phyloP scores from a whole-genome alignment of 345 rosid species.

The Eucalyptus curtisii region DNA sequence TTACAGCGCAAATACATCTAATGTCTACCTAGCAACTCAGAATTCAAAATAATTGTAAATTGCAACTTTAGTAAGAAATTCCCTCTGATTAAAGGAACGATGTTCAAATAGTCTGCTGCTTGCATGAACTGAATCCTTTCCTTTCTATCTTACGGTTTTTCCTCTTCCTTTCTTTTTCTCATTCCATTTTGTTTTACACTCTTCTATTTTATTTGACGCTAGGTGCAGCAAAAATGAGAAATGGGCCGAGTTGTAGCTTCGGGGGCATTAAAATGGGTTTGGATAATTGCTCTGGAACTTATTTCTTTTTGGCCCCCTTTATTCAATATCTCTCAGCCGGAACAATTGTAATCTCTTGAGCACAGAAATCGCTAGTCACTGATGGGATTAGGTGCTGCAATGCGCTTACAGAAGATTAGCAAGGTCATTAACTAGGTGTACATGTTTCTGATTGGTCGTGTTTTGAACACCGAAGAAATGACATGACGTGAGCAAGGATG shows the following conservation, averaged over 20 bases:
- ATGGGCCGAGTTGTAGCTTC: background rate
- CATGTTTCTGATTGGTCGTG: background rate
- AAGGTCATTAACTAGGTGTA: background rate
- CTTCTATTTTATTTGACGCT: no score
- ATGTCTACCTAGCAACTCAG: background rate
- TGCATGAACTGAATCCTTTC: background rate
- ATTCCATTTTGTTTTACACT: background rate
- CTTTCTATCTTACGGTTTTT: background rate
- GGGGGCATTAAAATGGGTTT: background rate
- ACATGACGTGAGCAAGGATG: background rate
- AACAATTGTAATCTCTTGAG: background rate
- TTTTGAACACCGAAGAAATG: background rate
- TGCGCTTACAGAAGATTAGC: background rate
- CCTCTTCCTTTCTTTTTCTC: background rate
- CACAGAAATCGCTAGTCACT: background rate
- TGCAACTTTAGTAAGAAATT: background rate
- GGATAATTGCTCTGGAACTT: background rate
- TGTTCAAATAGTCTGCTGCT: background rate
- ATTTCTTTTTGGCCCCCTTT: background rate
- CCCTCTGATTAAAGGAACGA: background rate
- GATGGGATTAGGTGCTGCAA: background rate
- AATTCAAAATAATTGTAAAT: background rate
- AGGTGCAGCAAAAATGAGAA: background rate
- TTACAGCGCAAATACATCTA: background rate
- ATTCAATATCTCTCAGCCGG: background rate